Evolutionary conservation across 257 asterid species (phyloP), one percentile per base, ranked within the genome.

Genomic region (Nicotiana attenuata): DNA sequence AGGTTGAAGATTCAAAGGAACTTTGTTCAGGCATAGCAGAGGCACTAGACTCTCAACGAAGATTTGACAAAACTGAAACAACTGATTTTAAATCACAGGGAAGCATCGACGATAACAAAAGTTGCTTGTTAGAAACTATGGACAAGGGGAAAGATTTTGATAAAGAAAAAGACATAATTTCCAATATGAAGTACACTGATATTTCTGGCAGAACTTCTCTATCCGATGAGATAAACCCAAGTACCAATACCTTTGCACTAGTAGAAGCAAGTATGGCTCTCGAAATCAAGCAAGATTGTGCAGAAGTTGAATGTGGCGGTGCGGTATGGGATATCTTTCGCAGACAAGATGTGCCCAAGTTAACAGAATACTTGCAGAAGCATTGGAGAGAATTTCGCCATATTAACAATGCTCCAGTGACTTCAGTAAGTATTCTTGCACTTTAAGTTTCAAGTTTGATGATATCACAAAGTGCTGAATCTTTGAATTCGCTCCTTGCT

Each of bases 291-390:
- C 47, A 82, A 31, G 71, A 83, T 38, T 41, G 31, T 80, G 41
- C 60, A 41, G 75, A 68, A 76, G 65, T 29, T 69, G 80, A 33
- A 65, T 80, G 80, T 65, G 85, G 85, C 5, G 89, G 90, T 82
- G 91, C 91, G 67, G 85, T 87, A 65, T 89, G 91, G 91, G 91
- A 88, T 81, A 87, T 88, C 65, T 88, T 88, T 56, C 90, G 90
- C 45, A 81, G 91, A 52, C 88, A 88, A 85, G 91, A 88, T 76
- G 91, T 88, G 56, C 87, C 90, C 31, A 88, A 87, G 84, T 61
- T 88, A 65, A 83, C 84, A 20, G 83, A 85, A n/a, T 88, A 88
- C 86, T 83, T 88, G 79, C 69, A 57, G 75, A 88, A 67, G 81
- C 87, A 89, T 80, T 82, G 84, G 86, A 80, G 82, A 82, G 89